Base-by-base conservation (phyloP, 495 filamentous ascomycete species). In the Clohesyomyces aquaticus region DNA sequence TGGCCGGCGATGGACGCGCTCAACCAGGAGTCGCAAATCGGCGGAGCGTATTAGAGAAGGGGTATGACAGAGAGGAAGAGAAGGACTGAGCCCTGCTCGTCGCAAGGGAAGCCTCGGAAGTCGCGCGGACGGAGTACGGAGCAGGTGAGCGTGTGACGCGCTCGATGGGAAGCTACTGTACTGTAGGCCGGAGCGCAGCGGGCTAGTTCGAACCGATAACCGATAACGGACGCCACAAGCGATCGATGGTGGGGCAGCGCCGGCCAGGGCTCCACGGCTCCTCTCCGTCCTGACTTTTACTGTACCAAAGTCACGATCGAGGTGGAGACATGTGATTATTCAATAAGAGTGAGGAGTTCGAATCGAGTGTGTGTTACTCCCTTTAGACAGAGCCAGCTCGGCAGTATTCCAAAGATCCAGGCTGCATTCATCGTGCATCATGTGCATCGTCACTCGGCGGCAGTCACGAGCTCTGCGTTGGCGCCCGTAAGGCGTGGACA, bases 161-260 rank as follows among this genome's bases (percentile, higher is more conserved):
- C 28, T 32, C 6, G 2, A 11, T n/a, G n/a, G n/a, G n/a, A n/a
- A n/a, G n/a, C n/a, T n/a, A n/a, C n/a, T n/a, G n/a, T n/a, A n/a
- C n/a, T n/a, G n/a, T n/a, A n/a, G n/a, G 22, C n/a, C 23, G 8
- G 50, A 22, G 9, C 25, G 3, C 28, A 28, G 25, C 4, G 6
- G 18, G n/a, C 22, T 28, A 28, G 16, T 53, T 18, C 18, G 16
- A 27, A 38, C 23, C 27, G 47, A 23, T 50, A 50, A 50, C 19
- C 47, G 47, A 50, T 53, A 53, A 29, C 50, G 25, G 50, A 53
- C 50, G 50, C 50, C 50, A 53, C 50, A 53, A 53, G 50, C 50
- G 50, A 35, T n/a, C n/a, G n/a, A n/a, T n/a, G n/a, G n/a, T n/a
- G n/a, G 50, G 50, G 23, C 6, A 14, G 32, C 6, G 32, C 32